A percentile compares a stretch with the other conserved stretches of the same genome.
phyloP scores from a whole-genome alignment of 306 rosid genomes.

The Pachyrhizus erosus region DNA sequence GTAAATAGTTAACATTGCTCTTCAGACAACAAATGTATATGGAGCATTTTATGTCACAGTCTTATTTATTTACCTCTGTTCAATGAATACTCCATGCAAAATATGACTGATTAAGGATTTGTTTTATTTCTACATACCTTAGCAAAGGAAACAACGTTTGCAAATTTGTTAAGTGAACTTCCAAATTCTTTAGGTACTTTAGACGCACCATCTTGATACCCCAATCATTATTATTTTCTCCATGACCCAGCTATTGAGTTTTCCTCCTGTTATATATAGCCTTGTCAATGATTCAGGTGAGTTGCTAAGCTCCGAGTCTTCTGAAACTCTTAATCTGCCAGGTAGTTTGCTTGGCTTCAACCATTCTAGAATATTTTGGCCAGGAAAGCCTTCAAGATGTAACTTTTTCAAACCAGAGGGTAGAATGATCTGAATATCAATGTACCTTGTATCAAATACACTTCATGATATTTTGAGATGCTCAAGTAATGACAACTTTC shows the following conservation, averaged over 20 bases:
- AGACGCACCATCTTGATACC: too few species aligned
- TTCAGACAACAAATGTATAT: too few species aligned
- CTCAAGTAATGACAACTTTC: background rate
- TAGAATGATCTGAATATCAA: background rate
- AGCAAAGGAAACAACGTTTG: background rate
- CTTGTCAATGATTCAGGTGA: too few species aligned
- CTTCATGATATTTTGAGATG: background rate
- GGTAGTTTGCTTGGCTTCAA: background rate
- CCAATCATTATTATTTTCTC: background rate
- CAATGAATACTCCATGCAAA: background rate
- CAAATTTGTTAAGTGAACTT: background rate
- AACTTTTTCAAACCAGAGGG: background rate
- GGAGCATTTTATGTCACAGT: too few species aligned
- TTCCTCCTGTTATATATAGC: background rate
- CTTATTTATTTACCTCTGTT: too few species aligned
- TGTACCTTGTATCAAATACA: background rate
- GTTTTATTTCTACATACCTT: background rate
- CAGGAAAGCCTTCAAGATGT: background rate
- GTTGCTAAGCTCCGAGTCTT: too few species aligned
- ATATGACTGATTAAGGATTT: background rate
- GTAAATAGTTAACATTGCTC: too few species aligned
- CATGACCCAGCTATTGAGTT: background rate
- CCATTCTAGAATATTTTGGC: background rate
- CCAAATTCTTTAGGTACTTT: background rate
- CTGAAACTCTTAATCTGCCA: too few species aligned